A percentile compares a stretch with the other conserved stretches of the same genome.
These are phyloP conservation scores for Dianthus caryophyllus DNA, from an alignment of 148 eudicot genomes.

Conservation along the genomic window DNA sequence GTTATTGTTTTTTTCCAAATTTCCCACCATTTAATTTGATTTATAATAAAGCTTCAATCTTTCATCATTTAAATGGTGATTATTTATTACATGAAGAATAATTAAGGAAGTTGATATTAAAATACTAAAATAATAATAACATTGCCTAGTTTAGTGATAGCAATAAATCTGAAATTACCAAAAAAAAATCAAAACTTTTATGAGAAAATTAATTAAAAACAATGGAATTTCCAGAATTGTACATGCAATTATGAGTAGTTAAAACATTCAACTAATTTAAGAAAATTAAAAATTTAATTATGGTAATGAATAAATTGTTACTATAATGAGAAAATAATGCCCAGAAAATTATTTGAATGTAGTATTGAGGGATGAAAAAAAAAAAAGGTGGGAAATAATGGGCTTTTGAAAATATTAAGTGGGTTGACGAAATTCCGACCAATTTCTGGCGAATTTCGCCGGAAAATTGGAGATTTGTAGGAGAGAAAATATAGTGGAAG, in stretches of 20 bases:
- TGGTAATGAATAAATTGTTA: not conserved
- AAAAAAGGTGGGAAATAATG: slow-evolving; percentile 8
- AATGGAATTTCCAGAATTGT: not conserved
- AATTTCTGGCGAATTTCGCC: slow-evolving; percentile 27
- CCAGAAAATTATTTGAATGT: not conserved
- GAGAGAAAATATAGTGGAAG: not conserved
- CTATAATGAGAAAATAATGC: not conserved
- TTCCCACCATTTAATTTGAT: slow-evolving; percentile 23
- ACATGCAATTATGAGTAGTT: slow-evolving; percentile 6
- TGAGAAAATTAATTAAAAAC: not conserved
- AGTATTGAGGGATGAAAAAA: not conserved
- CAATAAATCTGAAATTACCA: slow-evolving; percentile 20
- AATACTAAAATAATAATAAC: not conserved
- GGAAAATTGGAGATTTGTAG: slow-evolving; percentile 16
- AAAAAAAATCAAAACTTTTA: not conserved
- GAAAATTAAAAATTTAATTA: not conserved
- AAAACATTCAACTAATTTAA: not conserved
- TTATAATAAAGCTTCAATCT: slow-evolving; percentile 17
- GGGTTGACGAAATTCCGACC: slow-evolving; percentile 19
- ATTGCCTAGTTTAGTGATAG: not conserved
- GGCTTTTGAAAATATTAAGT: slow-evolving; percentile 4
- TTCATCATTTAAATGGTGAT: slow-evolving; percentile 7
- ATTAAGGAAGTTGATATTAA: too few species aligned
- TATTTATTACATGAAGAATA: too few species aligned
- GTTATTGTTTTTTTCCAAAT: slow-evolving; percentile 15